phyloP scores from a whole-genome alignment of 2,329 filamentous ascomycete genomes.

The Apiospora aurea region DNA sequence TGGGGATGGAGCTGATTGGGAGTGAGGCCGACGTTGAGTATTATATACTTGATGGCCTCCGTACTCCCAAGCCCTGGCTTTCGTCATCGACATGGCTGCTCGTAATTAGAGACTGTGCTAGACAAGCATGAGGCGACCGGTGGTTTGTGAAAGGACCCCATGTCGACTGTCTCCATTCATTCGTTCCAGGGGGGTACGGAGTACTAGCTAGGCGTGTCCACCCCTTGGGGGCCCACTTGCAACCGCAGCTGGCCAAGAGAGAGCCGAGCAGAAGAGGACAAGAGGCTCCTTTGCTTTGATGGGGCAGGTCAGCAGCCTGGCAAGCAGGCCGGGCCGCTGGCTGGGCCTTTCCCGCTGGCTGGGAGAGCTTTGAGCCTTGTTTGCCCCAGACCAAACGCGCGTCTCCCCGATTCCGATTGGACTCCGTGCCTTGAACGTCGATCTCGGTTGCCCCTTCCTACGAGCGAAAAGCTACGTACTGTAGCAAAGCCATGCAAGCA shows the following conservation, averaged over 20 bases:
- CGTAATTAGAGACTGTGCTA: conserved; percentile 21
- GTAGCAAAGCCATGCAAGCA: background rate
- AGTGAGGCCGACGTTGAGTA: conserved; percentile 10
- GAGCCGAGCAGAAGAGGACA: background rate
- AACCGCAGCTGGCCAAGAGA: conserved; percentile 6
- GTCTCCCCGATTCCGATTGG: conserved; percentile 19
- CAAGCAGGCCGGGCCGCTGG: background rate
- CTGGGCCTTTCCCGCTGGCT: background rate
- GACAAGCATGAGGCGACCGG: conserved; percentile 17
- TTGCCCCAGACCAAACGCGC: conserved; percentile 21
- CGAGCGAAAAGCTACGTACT: background rate
- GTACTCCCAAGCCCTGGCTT: conserved; percentile 3
- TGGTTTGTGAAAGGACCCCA: conserved; percentile 15
- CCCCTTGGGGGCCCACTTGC: background rate
- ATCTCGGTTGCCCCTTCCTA: conserved; percentile 14
- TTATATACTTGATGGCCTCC: background rate
- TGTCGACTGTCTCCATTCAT: conserved; percentile 12
- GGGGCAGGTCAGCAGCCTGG: background rate
- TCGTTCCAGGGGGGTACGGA: background rate
- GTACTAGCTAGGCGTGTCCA: background rate
- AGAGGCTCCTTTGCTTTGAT: background rate
- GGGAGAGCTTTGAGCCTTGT: conserved; percentile 11
- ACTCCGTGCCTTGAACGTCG: background rate
- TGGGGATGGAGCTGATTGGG: background rate
- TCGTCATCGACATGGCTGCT: conserved; percentile 20